Conservation (phyloP, 176 grass and related monocot species). For the Pontederia paniculata region DNA sequence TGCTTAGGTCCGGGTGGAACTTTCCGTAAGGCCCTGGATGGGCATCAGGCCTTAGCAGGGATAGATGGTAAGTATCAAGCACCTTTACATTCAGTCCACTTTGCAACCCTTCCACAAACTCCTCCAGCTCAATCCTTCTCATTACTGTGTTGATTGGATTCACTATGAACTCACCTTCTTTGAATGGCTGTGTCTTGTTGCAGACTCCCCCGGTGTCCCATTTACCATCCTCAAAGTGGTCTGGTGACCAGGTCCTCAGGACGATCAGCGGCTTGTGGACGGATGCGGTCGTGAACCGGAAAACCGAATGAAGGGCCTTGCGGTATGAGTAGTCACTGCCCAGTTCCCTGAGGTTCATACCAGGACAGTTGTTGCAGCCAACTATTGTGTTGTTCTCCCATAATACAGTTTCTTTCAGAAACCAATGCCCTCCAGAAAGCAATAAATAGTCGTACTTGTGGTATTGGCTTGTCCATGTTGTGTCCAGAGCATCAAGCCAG, state of each 20-base stretch:
- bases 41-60: constrained; percentile 52
- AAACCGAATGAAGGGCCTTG: constrained; percentile 29
- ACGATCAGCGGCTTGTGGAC: constrained; percentile 49
- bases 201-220: constrained; percentile 65
- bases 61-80: constrained; percentile 55
- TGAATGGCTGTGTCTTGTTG: constrained; percentile 50
- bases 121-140: constrained; percentile 53
- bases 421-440: constrained; percentile 78
- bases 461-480: constrained; percentile 43
- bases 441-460: constrained; percentile 48
- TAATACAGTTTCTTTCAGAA: constrained; percentile 54
- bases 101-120: constrained; percentile 29
- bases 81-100: constrained; percentile 30
- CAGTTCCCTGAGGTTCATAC: constrained; percentile 41
- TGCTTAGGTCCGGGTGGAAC: background rate
- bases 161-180: constrained; percentile 19
- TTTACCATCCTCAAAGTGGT: constrained; percentile 59
- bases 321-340: constrained; percentile 31
- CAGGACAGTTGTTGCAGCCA: constrained; percentile 59
- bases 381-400: constrained; percentile 34
- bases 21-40: constrained; percentile 50
- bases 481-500: constrained; percentile 41
- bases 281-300: constrained; percentile 37
- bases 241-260: constrained; percentile 50
- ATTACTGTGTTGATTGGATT: constrained; percentile 31